Conservation (phyloP, 176 grass and related monocot genomes). For the Oryza meridionalis region DNA sequence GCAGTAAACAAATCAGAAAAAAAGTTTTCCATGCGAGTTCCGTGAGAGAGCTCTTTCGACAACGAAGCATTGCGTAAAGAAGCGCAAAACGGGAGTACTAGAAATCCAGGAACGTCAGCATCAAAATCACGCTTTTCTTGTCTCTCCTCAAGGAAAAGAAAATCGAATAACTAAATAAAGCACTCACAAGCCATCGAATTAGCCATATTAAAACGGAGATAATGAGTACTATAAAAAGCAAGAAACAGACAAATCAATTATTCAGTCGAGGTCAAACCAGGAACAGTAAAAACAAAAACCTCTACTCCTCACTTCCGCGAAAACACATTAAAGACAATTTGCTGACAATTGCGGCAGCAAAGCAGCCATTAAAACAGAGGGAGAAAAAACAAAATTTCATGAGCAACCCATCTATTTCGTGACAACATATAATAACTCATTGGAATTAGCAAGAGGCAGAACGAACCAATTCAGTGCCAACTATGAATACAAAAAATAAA, state of each 20-base stretch:
- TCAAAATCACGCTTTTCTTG: slow-evolving; percentile 50
- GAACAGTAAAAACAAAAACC: not conserved
- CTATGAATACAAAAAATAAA: not conserved
- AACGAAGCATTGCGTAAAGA: slow-evolving; percentile 43
- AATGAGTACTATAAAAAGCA: not conserved
- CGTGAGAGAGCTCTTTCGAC: slow-evolving; percentile 38
- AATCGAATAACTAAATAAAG: slow-evolving; percentile 24
- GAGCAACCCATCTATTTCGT: not conserved
- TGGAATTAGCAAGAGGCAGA: not conserved
- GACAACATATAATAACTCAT: not conserved
- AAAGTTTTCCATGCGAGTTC: slow-evolving; percentile 26
- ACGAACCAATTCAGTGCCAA: not conserved
- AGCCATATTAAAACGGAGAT: slow-evolving; percentile 6
- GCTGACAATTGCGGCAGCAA: not conserved
- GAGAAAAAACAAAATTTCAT: not conserved
- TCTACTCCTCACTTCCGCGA: not conserved
- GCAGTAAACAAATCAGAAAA: slow-evolving; percentile 16
- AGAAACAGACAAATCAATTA: slow-evolving; percentile 37
- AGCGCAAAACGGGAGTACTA: slow-evolving; percentile 8
- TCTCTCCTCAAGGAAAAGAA: slow-evolving; percentile 12
- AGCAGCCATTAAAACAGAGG: not conserved
- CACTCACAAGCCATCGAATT: not conserved
- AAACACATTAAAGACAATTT: not conserved
- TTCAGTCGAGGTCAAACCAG: slow-evolving; percentile 27
- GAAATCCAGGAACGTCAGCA: slow-evolving; percentile 42